Evolutionary conservation across 768 basidiomycete genomes (phyloP), one percentile per base, ranked within the genome.

Genomic region (Mycena amicta): DNA sequence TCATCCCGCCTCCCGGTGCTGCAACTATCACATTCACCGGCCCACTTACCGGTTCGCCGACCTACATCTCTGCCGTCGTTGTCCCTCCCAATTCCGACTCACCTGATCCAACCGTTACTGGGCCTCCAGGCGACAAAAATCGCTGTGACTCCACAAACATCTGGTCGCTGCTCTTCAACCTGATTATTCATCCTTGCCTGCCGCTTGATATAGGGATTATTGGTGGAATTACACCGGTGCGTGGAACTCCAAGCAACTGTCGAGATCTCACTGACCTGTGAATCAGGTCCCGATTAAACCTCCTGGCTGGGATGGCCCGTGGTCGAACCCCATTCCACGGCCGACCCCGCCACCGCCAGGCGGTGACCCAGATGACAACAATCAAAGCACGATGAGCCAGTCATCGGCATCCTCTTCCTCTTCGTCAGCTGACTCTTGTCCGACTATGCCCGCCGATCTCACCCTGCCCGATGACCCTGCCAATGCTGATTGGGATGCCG

Each of bases 201-300:
- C 58, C 58, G 5, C 29, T 28, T 26, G 50, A 52, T n/a, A 41
- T 57, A n/a, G 57, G 57, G 18, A 59, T 59, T 15, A 43, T 46
- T 6, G 52, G 47, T 5, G 57, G 57, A n/a, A 37, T 37, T 37
- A 37, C 33, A 37, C 33, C 33, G 33, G 33, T 37, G 18, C 18
- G 33, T 18, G 18, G 18, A 8, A 37, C 33, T 8, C 8, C 33
- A 37, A 37, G 18, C 33, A 8, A 37, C 33, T 37, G 33, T 37
- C 8, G 18, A 8, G 8, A 18, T 37, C 33, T 8, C 33, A 37
- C 18, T 37, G 8, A 37, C 33, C 8, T 8, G 11, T 37, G 33
- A 8, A 8, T 8, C 33, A 37, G 33, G 33, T 37, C 8, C 41
- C 52, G 4, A 47, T 50, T 28, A 13, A 16, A 15, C 57, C 57